Base-by-base conservation (phyloP, 345 rosid species). In the Dimocarpus longan region DNA sequence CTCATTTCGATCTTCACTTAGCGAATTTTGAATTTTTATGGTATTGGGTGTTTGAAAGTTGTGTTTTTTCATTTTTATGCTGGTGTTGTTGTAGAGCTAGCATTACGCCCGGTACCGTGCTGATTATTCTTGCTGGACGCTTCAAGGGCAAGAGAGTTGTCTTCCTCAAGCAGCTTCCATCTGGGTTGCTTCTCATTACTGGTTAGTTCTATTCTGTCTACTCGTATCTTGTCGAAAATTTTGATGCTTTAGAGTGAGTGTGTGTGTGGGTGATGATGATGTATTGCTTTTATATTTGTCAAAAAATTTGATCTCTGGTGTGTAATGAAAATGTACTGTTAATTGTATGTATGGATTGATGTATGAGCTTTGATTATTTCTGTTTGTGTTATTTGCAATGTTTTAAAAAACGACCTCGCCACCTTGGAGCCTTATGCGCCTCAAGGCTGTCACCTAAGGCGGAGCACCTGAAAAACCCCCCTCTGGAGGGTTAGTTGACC, bases 101-200 rank as follows among this genome's bases (percentile, higher is more conserved):
- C 76, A 87, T 93, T 52, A 87, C 92, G 5, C 93, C 95, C 2
- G 97, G 98, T 1, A 86, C 91, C 0, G 92, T 90, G 57, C 24
- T 93, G 79, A 90, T 93, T 59, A 80, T 93, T 3, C 93, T 94
- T 50, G 92, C 94, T 56, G 95, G 97, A 79, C 87, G 95, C 78
- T 92, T 91, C 79, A 94, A 88, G 90, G 97, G 98, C 1, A 94
- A 94, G 90, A 89, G 95, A 79, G 97, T 92, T 78, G 94, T 92
- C 69, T 92, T 92, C 54, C 26, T 94, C 66, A 94, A 92, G 89
- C 94, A 95, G 80, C 97, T 93, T 77, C 3, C 97, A 19, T 93
- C 98, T 74, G 98, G 97, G 63, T 83, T 95, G 83, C 97, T 95
- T 79, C 83, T 95, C 7, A 84, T 95, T 37, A 88, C 98, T 13